Conservation (phyloP, 1,284 basidiomycete species). For the Prillingera fragicola region DNA sequence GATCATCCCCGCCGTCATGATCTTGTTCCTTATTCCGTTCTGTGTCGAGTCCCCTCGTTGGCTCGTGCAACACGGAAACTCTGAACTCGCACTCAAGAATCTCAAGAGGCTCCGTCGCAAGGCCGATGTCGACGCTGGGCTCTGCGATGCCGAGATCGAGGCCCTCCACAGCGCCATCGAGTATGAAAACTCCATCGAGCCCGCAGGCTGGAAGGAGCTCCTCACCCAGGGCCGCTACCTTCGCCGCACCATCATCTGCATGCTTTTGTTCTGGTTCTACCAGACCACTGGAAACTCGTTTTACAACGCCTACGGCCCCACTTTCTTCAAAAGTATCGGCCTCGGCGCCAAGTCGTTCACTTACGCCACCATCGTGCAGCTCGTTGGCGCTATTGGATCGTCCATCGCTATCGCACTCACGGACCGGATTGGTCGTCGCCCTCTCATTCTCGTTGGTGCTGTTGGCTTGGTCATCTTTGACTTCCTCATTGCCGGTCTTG, state of each 20-base stretch:
- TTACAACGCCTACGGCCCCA: conserved; percentile 20
- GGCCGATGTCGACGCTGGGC: conserved; percentile 14
- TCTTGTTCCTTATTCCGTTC: conserved; percentile 10
- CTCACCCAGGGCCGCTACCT: conserved; percentile 17
- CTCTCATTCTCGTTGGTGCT: conserved; percentile 17
- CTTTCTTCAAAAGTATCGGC: conserved; percentile 21
- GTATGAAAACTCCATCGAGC: neutral
- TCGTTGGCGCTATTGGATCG: conserved; percentile 13
- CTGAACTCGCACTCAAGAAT: conserved; percentile 13
- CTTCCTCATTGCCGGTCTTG: conserved; percentile 17
- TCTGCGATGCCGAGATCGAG: conserved; percentile 16
- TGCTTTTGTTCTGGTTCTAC: conserved; percentile 12
- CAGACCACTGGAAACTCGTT: conserved; percentile 20
- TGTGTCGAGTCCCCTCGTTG: conserved; percentile 25
- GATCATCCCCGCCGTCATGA: conserved; percentile 13
- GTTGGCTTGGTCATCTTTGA: conserved; percentile 13
- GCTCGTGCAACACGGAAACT: conserved; percentile 16
- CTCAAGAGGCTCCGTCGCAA: conserved; percentile 17
- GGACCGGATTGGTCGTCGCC: conserved; percentile 18
- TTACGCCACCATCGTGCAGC: conserved; percentile 19
- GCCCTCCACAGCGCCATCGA: conserved; percentile 21
- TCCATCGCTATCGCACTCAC: conserved; percentile 13
- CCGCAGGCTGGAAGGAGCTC: conserved; percentile 21
- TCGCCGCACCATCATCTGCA: conserved; percentile 10
- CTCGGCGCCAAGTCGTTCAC: conserved; percentile 21